Evolutionary conservation across 257 asterid species (phyloP).

Genomic region (Nicotiana undulata): DNA sequence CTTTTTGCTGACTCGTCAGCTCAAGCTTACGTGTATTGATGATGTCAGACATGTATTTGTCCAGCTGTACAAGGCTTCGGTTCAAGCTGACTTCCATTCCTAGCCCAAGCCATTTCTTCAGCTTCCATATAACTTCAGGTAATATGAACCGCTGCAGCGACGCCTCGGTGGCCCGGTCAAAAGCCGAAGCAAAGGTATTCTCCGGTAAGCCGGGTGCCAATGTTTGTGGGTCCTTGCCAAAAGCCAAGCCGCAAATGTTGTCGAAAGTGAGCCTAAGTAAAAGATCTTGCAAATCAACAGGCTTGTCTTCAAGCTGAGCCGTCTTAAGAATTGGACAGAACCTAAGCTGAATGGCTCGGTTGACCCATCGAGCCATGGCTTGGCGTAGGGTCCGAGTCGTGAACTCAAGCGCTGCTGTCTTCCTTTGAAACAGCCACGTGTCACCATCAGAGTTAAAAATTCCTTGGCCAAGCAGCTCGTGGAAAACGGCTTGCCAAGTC

Average conservation of each 20-base stretch:
- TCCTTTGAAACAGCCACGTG: constrained; percentile 86
- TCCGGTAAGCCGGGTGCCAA: constrained; percentile 61
- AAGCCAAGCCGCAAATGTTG: constrained; percentile 87
- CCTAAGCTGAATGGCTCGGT: constrained; percentile 61
- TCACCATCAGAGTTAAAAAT: constrained; percentile 90
- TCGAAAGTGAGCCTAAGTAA: constrained; percentile 85
- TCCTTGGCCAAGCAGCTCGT: constrained; percentile 80
- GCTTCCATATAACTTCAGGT: constrained; percentile 78
- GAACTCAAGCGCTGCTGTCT: constrained; percentile 88
- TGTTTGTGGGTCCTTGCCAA: constrained; percentile 83
- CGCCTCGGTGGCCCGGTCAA: constrained; percentile 90
- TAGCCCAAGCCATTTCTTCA: constrained; percentile 80
- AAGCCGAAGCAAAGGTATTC: constrained; percentile 67
- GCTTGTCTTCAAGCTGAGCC: constrained; percentile 47
- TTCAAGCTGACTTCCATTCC: constrained; percentile 81
- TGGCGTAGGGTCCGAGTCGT: constrained; percentile 80
- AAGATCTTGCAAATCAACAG: constrained; percentile 79
- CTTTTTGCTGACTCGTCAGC: constrained; percentile 46
- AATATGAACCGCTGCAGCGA: constrained; percentile 70
- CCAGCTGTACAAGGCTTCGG: constrained; percentile 67
- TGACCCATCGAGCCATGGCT: constrained; percentile 94
- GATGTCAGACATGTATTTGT: constrained; percentile 53
- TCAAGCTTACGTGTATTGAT: constrained; percentile 65
- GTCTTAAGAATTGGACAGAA: constrained; percentile 56
- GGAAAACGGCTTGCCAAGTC: constrained; percentile 91